These are phyloP conservation scores for Thielaviopsis populi DNA, from an alignment of 2,329 filamentous ascomycete species.

Conservation along the genomic window DNA sequence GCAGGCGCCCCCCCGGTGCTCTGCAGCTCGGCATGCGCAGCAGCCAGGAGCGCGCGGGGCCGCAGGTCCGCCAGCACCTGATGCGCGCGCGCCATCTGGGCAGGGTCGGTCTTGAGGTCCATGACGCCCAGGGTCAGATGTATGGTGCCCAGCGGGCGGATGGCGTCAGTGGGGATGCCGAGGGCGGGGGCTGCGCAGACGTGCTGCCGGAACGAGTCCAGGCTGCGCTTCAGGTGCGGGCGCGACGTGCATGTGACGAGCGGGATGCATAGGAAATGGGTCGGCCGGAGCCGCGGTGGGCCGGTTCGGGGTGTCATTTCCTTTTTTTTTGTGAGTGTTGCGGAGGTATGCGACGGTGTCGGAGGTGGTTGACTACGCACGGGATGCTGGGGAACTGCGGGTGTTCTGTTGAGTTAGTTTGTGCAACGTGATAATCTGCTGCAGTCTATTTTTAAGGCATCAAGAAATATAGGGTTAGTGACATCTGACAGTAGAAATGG, in stretches of 20 bases:
- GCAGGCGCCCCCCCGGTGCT: too few relatives aligned
- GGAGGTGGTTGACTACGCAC: not conserved
- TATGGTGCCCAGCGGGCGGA: constrained; percentile 64
- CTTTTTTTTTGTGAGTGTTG: not conserved
- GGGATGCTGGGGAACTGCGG: not conserved
- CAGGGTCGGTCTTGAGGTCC: constrained; percentile 37
- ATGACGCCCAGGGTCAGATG: constrained; percentile 83
- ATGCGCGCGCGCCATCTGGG: constrained; percentile 15
- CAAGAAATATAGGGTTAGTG: not conserved
- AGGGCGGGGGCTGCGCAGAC: constrained; percentile 29
- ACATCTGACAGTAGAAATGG: not conserved
- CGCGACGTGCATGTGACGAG: constrained; percentile 47
- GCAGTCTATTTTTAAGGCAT: not conserved
- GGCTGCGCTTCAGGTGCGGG: constrained; percentile 46
- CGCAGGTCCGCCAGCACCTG: constrained; percentile 26
- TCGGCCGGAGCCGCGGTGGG: constrained; percentile 31
- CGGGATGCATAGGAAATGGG: constrained; percentile 65
- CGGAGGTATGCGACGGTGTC: not conserved
- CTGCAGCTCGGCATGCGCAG: constrained; percentile 17
- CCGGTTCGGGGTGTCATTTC: not conserved
- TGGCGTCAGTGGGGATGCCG: constrained; percentile 46
- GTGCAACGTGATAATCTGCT: not conserved
- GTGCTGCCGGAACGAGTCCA: constrained; percentile 47
- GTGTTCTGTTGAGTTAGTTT: not conserved
- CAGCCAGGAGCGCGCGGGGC: constrained; percentile 11